Conservation (phyloP, 805 yeast genomes). For the Spathaspora boniae region DNA sequence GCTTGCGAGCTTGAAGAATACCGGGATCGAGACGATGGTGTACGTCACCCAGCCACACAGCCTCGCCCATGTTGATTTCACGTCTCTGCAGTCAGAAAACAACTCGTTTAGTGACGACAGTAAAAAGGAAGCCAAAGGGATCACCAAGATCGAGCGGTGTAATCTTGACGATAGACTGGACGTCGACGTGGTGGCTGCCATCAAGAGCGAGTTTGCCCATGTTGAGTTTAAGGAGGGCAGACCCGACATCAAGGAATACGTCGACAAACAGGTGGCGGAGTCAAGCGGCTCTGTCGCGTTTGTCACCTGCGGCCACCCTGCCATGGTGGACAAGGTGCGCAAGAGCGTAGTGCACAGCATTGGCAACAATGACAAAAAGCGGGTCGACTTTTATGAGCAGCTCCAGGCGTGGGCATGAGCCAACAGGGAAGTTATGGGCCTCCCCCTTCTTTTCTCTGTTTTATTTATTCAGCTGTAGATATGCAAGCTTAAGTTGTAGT, state of each 20-base stretch:
- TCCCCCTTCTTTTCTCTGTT: too few relatives aligned
- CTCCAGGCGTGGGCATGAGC: conserved; percentile 58
- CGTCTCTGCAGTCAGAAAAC: too few relatives aligned
- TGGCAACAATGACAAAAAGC: conserved; percentile 30
- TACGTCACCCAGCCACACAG: conserved; percentile 28
- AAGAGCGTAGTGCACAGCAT: conserved; percentile 41
- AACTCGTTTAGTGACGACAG: too few relatives aligned
- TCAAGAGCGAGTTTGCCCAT: conserved; percentile 22
- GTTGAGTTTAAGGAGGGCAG: conserved; percentile 43
- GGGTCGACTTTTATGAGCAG: conserved; percentile 75
- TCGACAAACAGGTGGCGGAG: conserved; percentile 32
- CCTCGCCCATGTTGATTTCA: too few relatives aligned
- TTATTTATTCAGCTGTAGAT: too few relatives aligned
- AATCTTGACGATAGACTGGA: too few relatives aligned
- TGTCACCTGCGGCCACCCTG: conserved; percentile 61
- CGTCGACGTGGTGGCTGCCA: conserved; percentile 1
- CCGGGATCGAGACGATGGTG: conserved; percentile 24
- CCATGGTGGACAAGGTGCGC: conserved; percentile 57
- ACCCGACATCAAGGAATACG: conserved; percentile 43
- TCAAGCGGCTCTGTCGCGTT: conserved; percentile 46
- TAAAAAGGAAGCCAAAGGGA: too few relatives aligned
- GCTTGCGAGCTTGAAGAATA: conserved; percentile 19
- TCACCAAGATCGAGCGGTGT: too few relatives aligned
- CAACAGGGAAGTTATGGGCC: background rate
- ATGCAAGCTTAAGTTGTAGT: too few relatives aligned